These are phyloP conservation scores for Neoboletus subvelutipes DNA, from an alignment of 768 basidiomycete genomes.

Conservation along the genomic window DNA sequence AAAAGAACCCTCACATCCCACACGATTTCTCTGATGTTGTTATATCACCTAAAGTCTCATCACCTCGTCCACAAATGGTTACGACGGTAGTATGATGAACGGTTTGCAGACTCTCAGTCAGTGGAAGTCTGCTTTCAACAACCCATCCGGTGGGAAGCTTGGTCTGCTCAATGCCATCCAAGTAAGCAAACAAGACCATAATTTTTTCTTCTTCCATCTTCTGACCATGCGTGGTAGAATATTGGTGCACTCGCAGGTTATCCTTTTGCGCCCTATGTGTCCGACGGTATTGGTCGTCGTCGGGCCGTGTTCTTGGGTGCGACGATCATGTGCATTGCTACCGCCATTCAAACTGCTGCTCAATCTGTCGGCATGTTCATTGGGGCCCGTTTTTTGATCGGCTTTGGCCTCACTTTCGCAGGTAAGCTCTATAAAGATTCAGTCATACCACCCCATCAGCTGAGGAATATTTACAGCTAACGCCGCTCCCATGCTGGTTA, in stretches of 20 bases:
- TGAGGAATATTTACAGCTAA: conserved; percentile 41
- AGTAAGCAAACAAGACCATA: conserved; percentile 34
- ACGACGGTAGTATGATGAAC: conserved; percentile 81
- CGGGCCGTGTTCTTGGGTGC: conserved; percentile 67
- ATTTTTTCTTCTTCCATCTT: not conserved
- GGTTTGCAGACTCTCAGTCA: conserved; percentile 66
- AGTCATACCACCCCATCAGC: not conserved
- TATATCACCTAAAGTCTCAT: conserved; percentile 47
- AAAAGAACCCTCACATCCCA: not conserved
- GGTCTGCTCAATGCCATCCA: conserved; percentile 77
- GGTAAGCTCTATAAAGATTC: conserved; percentile 33
- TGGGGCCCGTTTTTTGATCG: conserved; percentile 75
- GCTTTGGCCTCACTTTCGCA: conserved; percentile 75
- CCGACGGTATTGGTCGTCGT: conserved; percentile 72
- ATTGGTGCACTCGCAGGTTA: conserved; percentile 67
- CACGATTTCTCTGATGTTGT: conserved; percentile 2
- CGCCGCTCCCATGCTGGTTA: conserved; percentile 80
- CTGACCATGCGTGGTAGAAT: conserved; percentile 42
- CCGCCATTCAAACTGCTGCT: conserved; percentile 68
- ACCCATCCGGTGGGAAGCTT: conserved; percentile 55
- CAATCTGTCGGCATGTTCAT: conserved; percentile 77
- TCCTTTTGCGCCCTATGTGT: conserved; percentile 69
- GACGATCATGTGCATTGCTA: conserved; percentile 65
- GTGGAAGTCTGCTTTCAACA: conserved; percentile 62
- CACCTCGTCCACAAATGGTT: conserved; percentile 74